Evolutionary conservation across 495 filamentous ascomycete genomes (phyloP), one percentile per base, ranked within the genome.

Genomic region (Aspergillus bridgeri): DNA sequence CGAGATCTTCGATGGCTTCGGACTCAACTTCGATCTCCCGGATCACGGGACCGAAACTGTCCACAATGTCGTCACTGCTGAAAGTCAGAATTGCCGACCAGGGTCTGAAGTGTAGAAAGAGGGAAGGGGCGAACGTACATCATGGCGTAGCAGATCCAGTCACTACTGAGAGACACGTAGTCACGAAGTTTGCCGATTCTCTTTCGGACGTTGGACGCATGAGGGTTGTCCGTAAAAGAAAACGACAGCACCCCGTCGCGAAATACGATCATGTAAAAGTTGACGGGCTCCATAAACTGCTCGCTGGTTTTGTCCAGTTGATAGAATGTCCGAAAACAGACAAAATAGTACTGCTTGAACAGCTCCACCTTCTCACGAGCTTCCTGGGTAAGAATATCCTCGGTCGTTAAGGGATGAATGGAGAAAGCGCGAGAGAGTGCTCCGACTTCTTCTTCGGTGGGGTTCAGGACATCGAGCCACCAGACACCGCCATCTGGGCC

Each of bases 111-210:
- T n/a, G 48, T 75, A 23, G 22, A 15, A 2, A 19, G 42, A 20
- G 6, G n/a, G 51, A 47, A 60, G 42, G 38, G 5, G 44, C 21
- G 23, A 48, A 76, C 87, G 83, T 78, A 91, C 88, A 98, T 98
- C 75, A 98, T 84, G 29, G 94, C 94, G 66, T 98, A 98, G 75
- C 95, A 98, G 59, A 98, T 93, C 94, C 94, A 98, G 70, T 98
- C 94, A 60, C 90, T 91, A 57, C 89, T 93, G 38, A 98, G 79
- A 17, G 89, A 85, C 57, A 97, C 88, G 66, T 96, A 96, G 64
- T 98, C 94, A 64, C 95, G 90, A 58, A 98, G 79, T 69, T 89
- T 89, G 2, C 90, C 88, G 65, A 98, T 96, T 69, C 94, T 83
- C 79, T 90, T 90, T 52, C 95, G 86, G 46, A 98, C 94, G 64